Conservation (phyloP, 345 rosid species). For the Corchorus capsularis region DNA sequence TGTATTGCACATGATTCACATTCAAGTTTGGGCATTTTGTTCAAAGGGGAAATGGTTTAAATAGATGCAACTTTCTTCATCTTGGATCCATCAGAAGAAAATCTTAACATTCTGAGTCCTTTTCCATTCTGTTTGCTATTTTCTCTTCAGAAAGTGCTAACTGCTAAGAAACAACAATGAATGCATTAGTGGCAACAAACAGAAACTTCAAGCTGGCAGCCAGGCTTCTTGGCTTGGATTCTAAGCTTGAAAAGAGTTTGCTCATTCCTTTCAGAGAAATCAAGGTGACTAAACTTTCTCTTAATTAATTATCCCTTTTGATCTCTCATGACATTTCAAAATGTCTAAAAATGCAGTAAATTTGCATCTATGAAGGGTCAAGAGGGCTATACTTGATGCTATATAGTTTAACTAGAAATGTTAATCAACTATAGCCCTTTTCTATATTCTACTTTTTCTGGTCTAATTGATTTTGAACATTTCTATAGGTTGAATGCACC, state of each 20-base stretch:
- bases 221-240: slow-evolving; percentile 88
- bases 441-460: background rate
- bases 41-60: slow-evolving; percentile 14
- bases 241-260: slow-evolving; percentile 91
- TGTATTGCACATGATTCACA: slow-evolving; percentile 13
- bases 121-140: background rate
- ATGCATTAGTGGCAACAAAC: slow-evolving; percentile 95
- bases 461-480: background rate
- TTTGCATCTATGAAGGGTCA: background rate
- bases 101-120: background rate
- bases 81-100: slow-evolving; percentile 6
- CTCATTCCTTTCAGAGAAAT: slow-evolving; percentile 97
- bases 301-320: background rate
- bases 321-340: background rate
- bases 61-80: slow-evolving; percentile 17
- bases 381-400: background rate
- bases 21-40: background rate
- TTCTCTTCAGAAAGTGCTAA: slow-evolving; percentile 12
- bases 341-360: background rate
- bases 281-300: slow-evolving; percentile 51
- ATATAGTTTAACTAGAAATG: background rate
- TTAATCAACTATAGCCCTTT: background rate
- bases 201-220: slow-evolving; percentile 92
- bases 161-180: slow-evolving; percentile 54
- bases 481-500: slow-evolving; percentile 85